Evolutionary conservation across 352 stramenopile genomes (phyloP).

Genomic region (Pythium sp.): DNA sequence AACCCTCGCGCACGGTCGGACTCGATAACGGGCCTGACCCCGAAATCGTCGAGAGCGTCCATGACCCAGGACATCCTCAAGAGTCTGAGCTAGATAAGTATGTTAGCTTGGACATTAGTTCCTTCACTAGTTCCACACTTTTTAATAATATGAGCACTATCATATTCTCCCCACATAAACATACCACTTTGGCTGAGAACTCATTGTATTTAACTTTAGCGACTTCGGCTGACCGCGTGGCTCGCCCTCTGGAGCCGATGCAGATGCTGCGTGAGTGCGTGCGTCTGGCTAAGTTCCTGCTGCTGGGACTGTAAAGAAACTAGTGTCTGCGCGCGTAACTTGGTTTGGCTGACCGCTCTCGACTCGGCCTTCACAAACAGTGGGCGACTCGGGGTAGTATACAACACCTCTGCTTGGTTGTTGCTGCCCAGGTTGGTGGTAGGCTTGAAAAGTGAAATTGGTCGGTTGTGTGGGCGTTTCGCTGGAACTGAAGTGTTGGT

Average conservation of each 20-base stretch:
- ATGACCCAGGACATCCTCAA: conserved; percentile 24
- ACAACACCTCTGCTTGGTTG: conserved; percentile 12
- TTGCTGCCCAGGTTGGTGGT: too few species aligned
- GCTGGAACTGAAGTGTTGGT: background rate
- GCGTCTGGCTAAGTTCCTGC: conserved; percentile 4
- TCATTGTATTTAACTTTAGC: conserved; percentile 23
- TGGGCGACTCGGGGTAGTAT: background rate
- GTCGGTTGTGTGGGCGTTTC: background rate
- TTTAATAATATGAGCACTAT: conserved; percentile 16
- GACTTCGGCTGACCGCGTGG: conserved; percentile 22
- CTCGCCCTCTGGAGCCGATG: conserved; percentile 20
- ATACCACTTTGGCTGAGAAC: background rate
- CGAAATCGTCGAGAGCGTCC: conserved; percentile 24
- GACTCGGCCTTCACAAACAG: background rate
- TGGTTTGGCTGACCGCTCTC: conserved; percentile 19
- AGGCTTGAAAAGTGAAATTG: background rate
- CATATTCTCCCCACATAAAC: background rate
- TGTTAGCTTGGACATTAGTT: conserved; percentile 7
- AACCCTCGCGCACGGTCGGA: conserved; percentile 17
- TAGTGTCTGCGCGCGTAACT: conserved; percentile 24
- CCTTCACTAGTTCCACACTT: background rate
- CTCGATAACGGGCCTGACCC: conserved; percentile 10
- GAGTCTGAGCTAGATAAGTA: conserved; percentile 10
- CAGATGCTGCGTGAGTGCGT: conserved; percentile 26
- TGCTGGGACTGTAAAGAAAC: conserved; percentile 19